These are phyloP conservation scores for Solanum ahanhuiri DNA, from an alignment of 257 asterid species.

Conservation along the genomic window DNA sequence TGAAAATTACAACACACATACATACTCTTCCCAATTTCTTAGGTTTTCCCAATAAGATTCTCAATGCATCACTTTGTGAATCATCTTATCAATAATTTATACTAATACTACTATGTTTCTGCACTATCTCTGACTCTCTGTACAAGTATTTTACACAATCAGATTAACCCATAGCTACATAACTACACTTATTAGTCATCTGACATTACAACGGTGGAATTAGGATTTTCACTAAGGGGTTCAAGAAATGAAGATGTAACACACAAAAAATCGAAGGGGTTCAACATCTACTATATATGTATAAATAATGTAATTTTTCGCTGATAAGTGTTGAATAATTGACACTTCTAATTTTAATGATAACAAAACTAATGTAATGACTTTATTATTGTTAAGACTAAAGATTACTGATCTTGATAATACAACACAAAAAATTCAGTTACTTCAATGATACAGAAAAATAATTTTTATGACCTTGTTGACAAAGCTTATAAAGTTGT, in stretches of 20 bases:
- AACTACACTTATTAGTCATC: background rate
- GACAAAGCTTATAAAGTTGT: background rate
- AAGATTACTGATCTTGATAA: background rate
- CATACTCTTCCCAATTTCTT: background rate
- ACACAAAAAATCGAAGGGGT: background rate
- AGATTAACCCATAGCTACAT: background rate
- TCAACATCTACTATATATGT: background rate
- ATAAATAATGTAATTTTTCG: no score
- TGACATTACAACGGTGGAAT: no score
- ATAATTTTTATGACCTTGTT: background rate
- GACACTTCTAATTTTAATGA: background rate
- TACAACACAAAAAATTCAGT: background rate
- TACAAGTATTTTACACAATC: background rate
- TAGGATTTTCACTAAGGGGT: background rate
- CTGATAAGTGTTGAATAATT: background rate
- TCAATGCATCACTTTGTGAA: background rate
- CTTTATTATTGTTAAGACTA: background rate
- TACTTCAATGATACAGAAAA: background rate
- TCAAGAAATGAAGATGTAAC: background rate
- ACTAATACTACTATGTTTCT: background rate
- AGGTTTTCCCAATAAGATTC: background rate
- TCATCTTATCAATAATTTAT: background rate
- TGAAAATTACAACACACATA: background rate
- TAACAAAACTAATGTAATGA: background rate
- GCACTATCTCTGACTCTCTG: background rate